Evolutionary conservation across 768 basidiomycete species (phyloP), one percentile per base, ranked within the genome.

Genomic region (Udeniomyces megalosporus): DNA sequence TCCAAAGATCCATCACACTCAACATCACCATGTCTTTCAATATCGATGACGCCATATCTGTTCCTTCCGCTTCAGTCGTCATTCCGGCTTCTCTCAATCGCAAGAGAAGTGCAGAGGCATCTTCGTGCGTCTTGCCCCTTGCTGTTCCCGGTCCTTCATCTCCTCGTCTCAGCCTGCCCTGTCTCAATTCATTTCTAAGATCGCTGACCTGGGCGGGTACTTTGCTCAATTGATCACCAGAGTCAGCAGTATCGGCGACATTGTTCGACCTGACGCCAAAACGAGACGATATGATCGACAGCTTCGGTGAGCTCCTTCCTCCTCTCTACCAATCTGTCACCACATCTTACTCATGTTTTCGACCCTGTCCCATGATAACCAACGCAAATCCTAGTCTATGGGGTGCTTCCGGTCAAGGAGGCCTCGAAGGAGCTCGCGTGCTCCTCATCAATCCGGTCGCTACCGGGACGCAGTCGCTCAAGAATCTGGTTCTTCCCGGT

Each of bases 281-380:
- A 84, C 88, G 2, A 80, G 90, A 50, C 81, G 88, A 50, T 99
- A 97, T 71, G 93, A 99, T 74, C 83, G 93, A 60, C 93, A 99
- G 74, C 80, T 97, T 38, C 80, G 92, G 89, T 89, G 64, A 46
- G 79, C 69, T 24, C 52, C 35, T 22, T 6, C 52, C 22, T 29
- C 34, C 26, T 17, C 31, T 38, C 45, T 53, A 29, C 47, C 20
- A 5, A 44, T 15, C 29, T 7, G 24, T 17, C 17, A 8, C 38
- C 17, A 42, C 38, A 8, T 17, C 17, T 17, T 20, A 35, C n/a
- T 10, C 7, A 26, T 34, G n/a, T 20, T 53, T 15, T 50, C 46
- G 35, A 12, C 45, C 56, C 34, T 32, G 5, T 11, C 26, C 31
- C 32, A 32, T 15, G 12, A 46, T 24, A 46, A 35, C 46, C 42